Evolutionary conservation across 2,329 filamentous ascomycete species (phyloP), one percentile per base, ranked within the genome.

Genomic region (Beauveria caledonica): DNA sequence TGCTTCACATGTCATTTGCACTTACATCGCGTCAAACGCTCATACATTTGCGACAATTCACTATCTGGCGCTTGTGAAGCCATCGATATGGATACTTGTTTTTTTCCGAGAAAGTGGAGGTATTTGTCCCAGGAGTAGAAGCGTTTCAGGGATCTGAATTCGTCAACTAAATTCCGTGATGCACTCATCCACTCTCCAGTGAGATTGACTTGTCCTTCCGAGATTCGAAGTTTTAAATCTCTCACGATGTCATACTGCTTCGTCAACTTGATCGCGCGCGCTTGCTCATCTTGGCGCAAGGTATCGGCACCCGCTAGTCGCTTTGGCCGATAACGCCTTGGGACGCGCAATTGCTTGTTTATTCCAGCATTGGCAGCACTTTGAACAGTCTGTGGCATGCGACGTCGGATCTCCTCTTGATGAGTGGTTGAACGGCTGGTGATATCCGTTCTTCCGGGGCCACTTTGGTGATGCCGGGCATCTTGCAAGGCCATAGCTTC

Each of bases 51-150:
- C 7, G 81, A 74, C 2, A 85, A 72, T 60, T 80, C 79, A 3
- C 73, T 76, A 58, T 69, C 68, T 68, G 78, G 66, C 33, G 50
- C 63, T 69, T 64, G 13, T 65, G 59, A 19, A 63, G 62, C 3
- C 62, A 57, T 13, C 67, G 63, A 13, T 68, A 64, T 15, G 64
- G 46, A 5, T 9, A 67, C 65, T 9, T 63, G 64, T 27, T 67
- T 72, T 3, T 68, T 65, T 4, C 83, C 78, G 63, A 85, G 72
- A 67, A 85, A 85, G 60, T 78, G 76, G 53, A 86, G 74, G 65
- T 86, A 86, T 68, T 84, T 86, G 62, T 87, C 85, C 83, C 83
- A 87, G 1, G 83, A 80, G 65, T 86, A 87, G 65, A 87, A 87
- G 53, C 81, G 78, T 66, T 83, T 86, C 64, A 83, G 80, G 0